Evolutionary conservation across 2,329 filamentous ascomycete genomes (phyloP), one percentile per base, ranked within the genome.

Genomic region (Paecilomyces formosus): DNA sequence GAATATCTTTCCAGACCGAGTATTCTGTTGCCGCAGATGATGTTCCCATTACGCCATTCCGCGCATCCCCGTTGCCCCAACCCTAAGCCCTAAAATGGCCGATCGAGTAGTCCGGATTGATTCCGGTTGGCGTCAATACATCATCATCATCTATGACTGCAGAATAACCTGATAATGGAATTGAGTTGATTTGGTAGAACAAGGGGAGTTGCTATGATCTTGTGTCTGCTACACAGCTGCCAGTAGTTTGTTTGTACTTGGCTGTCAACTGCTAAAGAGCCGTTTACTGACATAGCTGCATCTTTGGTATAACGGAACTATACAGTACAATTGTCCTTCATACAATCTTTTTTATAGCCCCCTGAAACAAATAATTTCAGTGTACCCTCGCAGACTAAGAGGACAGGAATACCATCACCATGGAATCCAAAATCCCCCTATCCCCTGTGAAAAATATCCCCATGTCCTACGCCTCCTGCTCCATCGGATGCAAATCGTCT

Each of bases 401-500:
- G 11, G 11, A 31, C 3, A 31, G 11, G 3, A 31, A 31, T 9
- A 45, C 35, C 28, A 31, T 15, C 33, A 45, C n/a, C 12, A 55
- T 45, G 54, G 12, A 63, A 62, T 28, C 56, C 15, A 21, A 54
- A 31, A 62, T 63, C 26, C 55, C 55, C 15, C 51, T 39, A 30
- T 22, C 54, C 8, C 67, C 66, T 8, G 58, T 70, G 22, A 51
- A 65, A 39, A 56, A 66, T 22, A 71, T 77, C 50, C 71, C 73
- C 24, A 66, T 74, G 22, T 67, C 75, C 57, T 79, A 73, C 56
- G 76, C 77, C 9, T 72, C 74, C 28, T 78, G 76, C 64, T 78
- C 75, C 11, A 74, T 79, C 39, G 75, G 75, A 18, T 66, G 66
- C 55, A 61, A 66, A 9, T 59, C 66, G 3, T 65, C 65, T 28